Evolutionary conservation across 2,329 filamentous ascomycete genomes (phyloP), one percentile per base, ranked within the genome.

Genomic region (Kalmusia sp.): DNA sequence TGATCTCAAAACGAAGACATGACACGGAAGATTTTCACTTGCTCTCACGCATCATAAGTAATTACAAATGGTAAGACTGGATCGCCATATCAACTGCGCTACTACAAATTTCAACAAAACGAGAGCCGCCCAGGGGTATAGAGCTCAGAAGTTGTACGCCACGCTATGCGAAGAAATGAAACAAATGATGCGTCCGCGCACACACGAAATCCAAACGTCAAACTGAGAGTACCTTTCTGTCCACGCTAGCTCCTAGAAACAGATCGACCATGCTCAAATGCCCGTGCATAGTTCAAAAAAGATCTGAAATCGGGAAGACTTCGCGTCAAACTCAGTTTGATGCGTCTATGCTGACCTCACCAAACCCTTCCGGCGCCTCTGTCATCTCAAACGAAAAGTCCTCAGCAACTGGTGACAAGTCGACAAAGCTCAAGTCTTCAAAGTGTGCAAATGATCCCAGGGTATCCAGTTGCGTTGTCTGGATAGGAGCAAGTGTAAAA

Each of bases 351-450:
- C n/a, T n/a, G n/a, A n/a, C 27, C 6, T 28, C 27, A 28, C 27
- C 12, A 12, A 28, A 28, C 27, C 27, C 27, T 28, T 28, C 27
- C 27, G 12, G 12, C 27, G 27, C 27, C 12, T 28, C 27, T 12
- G 27, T 28, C 25, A 34, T 12, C 21, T 47, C 33, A 14, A 17
- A 19, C 6, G 31, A 19, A 40, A 59, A 56, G 11, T 53, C 53
- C 25, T 57, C 57, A 1, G 51, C 53, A 12, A 58, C 39, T 1
- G 55, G 49, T 12, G 52, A 55, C 24, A 60, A 30, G 34, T 60
- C 52, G 12, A 50, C 49, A 52, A 55, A 58, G 31, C 50, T 51
- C 22, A 55, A 19, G 37, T 60, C 58, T 15, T 58, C 54, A n/a
- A 58, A 12, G 39, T 50, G 46, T 17, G 40, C 21, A 12, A 44